Evolutionary conservation across 164 flowering plant species (phyloP), one percentile per base, ranked within the genome.

Genomic region (Protea cynaroides): DNA sequence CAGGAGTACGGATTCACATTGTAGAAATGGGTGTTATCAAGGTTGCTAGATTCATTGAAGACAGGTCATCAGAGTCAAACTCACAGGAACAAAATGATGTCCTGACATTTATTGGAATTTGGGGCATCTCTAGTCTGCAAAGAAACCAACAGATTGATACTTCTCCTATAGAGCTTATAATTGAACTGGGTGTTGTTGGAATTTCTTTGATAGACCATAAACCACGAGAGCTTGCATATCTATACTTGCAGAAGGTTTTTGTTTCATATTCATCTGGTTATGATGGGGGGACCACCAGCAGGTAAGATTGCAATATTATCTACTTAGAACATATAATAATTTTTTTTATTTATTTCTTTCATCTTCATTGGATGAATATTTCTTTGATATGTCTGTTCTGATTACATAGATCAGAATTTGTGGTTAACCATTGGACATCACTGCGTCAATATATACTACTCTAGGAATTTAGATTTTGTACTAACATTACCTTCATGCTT

Each of bases 251-350:
- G 73, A 83, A 86, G 59, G 91, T 94, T 19, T 89, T 78, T 72
- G 59, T 88, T 53, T 86, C 96, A 69, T 94, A 85, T 79, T 85
- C 88, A 13, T 82, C 93, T 66, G 96, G 99, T 43, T 91, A 83
- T 75, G 96, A 86, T 76, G 81, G 86, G 59, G 97, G 97, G 58
- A 81, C 79, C 15, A 84, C 96, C 37, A 89, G 82, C 88, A 86
- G 97, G 98, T 91, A 59, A 47, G 58, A 61, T 34, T 12, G 13
- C 10, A 40, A 40, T 8, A 40, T 40, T 40, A 40, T 40, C 3
- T 40, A 40, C 46, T 40, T 40, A 40, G 8, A 29, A 4, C 34
- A 40, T 40, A 12, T 8, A 1, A 1, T 37, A 40, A 8, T 40
- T 40, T 40, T 40, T 9, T 2, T 40, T n/a, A n/a, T 40, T 40